Conservation (phyloP, 371 early-diverging fungal genomes). For the Mortierella sp. region DNA sequence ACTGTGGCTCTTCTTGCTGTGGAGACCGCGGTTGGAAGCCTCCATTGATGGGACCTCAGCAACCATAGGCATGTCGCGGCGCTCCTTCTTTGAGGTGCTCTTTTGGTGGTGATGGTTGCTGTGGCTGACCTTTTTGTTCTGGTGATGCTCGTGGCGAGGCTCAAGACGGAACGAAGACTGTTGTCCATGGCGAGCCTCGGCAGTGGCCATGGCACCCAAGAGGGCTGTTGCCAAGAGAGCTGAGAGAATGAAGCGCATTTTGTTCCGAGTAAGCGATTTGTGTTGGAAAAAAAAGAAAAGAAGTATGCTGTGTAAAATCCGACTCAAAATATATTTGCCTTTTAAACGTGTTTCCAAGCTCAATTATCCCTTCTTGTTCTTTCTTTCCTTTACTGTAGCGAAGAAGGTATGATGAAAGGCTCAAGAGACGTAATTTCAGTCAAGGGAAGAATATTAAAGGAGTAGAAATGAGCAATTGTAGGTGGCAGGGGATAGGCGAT, state of each 20-base stretch:
- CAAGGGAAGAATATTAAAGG: constrained; percentile 39
- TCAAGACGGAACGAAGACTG: constrained; percentile 44
- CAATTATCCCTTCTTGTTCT: not conserved
- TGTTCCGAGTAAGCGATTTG: not conserved
- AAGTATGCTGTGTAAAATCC: not conserved
- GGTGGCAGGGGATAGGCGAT: constrained; percentile 14
- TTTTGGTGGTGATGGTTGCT: constrained; percentile 26
- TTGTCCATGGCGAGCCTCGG: constrained; percentile 23
- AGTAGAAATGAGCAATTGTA: not conserved
- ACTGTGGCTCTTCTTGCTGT: constrained; percentile 3
- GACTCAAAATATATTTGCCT: not conserved
- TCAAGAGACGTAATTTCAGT: constrained; percentile 11
- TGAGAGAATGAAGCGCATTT: constrained; percentile 48
- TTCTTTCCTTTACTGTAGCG: not conserved
- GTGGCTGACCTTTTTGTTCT: not conserved
- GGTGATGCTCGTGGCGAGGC: constrained; percentile 22
- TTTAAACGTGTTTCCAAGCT: not conserved
- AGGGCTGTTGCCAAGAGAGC: constrained; percentile 34
- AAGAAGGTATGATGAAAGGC: not conserved
- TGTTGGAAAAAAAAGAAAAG: not conserved
- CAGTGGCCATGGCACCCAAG: constrained; percentile 24
- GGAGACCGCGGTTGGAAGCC: not conserved
- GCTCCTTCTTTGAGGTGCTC: constrained; percentile 21
- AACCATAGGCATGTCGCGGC: constrained; percentile 12
- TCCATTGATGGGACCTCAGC: not conserved